Evolutionary conservation across 1,284 basidiomycete genomes (phyloP), one percentile per base, ranked within the genome.

Genomic region (Moesziomyces sp.): DNA sequence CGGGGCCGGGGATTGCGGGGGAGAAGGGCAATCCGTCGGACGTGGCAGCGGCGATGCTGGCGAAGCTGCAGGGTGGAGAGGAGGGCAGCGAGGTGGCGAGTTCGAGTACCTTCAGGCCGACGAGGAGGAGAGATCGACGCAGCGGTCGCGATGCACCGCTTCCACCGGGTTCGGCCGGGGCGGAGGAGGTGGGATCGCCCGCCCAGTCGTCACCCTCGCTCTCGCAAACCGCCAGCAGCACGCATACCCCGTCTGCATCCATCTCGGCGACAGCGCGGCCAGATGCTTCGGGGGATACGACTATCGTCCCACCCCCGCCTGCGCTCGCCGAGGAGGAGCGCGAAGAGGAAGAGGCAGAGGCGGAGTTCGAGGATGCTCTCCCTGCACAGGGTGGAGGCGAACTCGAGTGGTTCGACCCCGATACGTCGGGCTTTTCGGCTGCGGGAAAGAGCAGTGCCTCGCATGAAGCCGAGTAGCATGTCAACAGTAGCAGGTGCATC

Each of bases 1-100:
- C 35, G 10, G 55, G 60, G 24, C 30, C 42, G 5, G 62, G 35
- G 6, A 5, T 51, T 1, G 46, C n/a, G 4, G 46, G 46, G 1
- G 43, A 52, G 30, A 54, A 65, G 28, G 70, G 65, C 13, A 76
- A 53, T 35, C 79, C 79, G 2, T 76, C 74, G 16, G 77, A 79
- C 34, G 56, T 80, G 23, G 80, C 80, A 1, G 78, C 78, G 11
- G 78, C 74, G 10, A 82, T 82, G 80, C 68, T 82, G 24, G 79
- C 79, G 26, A 74, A 75, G 58, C 53, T 82, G 45, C 80, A 82
- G 54, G 79, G 79, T n/a, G 67, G 64, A 2, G 55, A 60, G 18
- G 63, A 60, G 13, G 61, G 53, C 1, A 44, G n/a, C 5, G 30
- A 16, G 5, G 59, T 23, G n/a, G 16, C 35, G 35, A 38, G 35